These are phyloP conservation scores for Blastocystis sp. DNA, from an alignment of 352 stramenopile species.

Conservation along the genomic window DNA sequence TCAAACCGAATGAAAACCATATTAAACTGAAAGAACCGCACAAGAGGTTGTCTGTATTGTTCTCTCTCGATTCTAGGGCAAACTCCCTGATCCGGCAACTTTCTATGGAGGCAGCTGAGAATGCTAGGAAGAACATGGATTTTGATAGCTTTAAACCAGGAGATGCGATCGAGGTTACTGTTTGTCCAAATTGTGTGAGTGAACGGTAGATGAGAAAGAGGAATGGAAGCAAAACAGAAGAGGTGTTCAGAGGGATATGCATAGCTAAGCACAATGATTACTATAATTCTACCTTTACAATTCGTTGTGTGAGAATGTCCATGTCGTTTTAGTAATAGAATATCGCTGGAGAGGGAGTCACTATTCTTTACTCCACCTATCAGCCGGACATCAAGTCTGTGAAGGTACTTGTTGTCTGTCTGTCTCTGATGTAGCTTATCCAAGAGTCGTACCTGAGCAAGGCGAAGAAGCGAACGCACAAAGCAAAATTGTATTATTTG, in stretches of 20 bases:
- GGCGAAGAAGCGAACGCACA: constrained; percentile 9
- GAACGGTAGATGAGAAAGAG: constrained; percentile 22
- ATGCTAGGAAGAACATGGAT: constrained; percentile 16
- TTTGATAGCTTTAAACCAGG: constrained; percentile 36
- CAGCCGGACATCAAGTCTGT: constrained; percentile 55
- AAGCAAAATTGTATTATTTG: constrained; percentile 50
- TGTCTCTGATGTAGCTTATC: neutral
- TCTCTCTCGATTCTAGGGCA: neutral
- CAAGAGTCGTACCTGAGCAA: constrained; percentile 48
- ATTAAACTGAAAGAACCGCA: constrained; percentile 60
- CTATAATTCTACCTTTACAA: constrained; percentile 56
- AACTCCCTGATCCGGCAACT: constrained; percentile 45
- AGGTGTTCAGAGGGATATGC: constrained; percentile 39
- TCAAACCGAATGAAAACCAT: constrained; percentile 49
- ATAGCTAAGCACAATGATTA: constrained; percentile 60
- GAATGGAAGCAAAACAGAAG: neutral
- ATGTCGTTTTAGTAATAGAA: neutral
- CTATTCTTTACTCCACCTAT: constrained; percentile 44
- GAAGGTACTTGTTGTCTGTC: neutral
- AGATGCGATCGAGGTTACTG: constrained; percentile 53
- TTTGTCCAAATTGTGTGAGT: neutral
- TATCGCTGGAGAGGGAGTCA: constrained; percentile 29
- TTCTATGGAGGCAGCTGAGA: constrained; percentile 39
- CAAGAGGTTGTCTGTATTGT: neutral
- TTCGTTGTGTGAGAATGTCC: neutral